phyloP scores from a whole-genome alignment of 768 basidiomycete genomes.

The Podaxis mareebaensis region DNA sequence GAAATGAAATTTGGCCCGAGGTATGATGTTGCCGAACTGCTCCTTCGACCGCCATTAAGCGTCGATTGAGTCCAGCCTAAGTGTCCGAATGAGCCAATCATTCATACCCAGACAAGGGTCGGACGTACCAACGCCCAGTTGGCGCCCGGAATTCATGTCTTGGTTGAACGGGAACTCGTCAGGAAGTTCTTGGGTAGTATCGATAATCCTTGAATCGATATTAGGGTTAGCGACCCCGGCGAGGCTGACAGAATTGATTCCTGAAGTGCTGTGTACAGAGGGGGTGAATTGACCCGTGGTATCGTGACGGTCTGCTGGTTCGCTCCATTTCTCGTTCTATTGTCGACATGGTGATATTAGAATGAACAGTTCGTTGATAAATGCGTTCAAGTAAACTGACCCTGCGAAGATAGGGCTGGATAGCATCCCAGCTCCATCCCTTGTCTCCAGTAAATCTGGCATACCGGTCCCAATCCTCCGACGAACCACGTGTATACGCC shows the following conservation, averaged over 20 bases:
- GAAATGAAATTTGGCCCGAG: constrained; percentile 26
- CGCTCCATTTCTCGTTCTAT: constrained; percentile 30
- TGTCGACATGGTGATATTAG: background rate
- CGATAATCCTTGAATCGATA: constrained; percentile 21
- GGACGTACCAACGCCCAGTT: constrained; percentile 1
- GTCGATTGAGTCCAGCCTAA: constrained; percentile 16
- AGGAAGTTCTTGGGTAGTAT: constrained; percentile 10
- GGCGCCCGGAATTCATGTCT: constrained; percentile 22
- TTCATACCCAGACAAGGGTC: background rate
- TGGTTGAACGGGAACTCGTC: constrained; percentile 16
- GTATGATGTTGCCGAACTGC: constrained; percentile 33
- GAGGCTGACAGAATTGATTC: constrained; percentile 26
- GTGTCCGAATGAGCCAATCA: background rate
- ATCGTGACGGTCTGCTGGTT: constrained; percentile 32
- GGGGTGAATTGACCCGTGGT: constrained; percentile 34
- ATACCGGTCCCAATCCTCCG: constrained; percentile 32
- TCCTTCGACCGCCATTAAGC: constrained; percentile 6
- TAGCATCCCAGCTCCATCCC: constrained; percentile 34
- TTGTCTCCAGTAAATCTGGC: constrained; percentile 28
- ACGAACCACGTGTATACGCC: constrained; percentile 24
- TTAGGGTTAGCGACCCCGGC: constrained; percentile 23
- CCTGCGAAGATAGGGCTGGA: constrained; percentile 24
- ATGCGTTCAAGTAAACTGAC: background rate
- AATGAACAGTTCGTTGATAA: background rate
- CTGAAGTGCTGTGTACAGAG: constrained; percentile 26